Conservation (phyloP, 495 filamentous ascomycete genomes). For the Neurospora sp. region DNA sequence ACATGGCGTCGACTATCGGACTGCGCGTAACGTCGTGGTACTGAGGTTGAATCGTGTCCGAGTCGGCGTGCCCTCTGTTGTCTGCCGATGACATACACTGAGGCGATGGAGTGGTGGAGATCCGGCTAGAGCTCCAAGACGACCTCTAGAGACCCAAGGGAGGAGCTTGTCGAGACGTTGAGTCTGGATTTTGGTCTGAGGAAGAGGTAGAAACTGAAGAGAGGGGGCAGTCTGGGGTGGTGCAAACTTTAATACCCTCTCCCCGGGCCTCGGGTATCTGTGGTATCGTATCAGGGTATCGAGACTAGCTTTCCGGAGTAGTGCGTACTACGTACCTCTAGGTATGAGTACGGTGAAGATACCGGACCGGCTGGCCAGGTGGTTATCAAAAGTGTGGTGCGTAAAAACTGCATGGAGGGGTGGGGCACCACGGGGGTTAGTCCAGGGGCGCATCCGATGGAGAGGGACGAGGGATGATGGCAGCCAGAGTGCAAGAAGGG, state of each 20-base stretch:
- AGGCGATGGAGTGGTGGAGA: neutral
- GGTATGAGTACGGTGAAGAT: neutral
- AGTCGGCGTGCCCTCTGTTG: neutral
- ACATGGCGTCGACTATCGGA: neutral
- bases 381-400: neutral
- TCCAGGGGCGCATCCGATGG: neutral
- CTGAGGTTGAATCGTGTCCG: neutral
- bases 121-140: neutral
- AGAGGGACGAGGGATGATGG: neutral
- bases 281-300: neutral
- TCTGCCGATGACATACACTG: neutral
- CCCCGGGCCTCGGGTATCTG: neutral
- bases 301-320: neutral
- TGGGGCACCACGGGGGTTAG: neutral
- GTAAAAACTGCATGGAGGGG: neutral
- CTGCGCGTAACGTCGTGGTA: neutral
- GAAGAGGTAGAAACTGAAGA: neutral
- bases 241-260: neutral
- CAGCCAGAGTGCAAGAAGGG: neutral
- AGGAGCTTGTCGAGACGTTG: neutral
- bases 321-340: too few species aligned
- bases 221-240: neutral
- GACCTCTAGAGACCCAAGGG: neutral
- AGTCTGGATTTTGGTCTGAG: neutral
- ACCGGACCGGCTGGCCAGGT: neutral